These are phyloP conservation scores for Mimosa bimucronata DNA, from an alignment of 306 rosid species.

Conservation along the genomic window DNA sequence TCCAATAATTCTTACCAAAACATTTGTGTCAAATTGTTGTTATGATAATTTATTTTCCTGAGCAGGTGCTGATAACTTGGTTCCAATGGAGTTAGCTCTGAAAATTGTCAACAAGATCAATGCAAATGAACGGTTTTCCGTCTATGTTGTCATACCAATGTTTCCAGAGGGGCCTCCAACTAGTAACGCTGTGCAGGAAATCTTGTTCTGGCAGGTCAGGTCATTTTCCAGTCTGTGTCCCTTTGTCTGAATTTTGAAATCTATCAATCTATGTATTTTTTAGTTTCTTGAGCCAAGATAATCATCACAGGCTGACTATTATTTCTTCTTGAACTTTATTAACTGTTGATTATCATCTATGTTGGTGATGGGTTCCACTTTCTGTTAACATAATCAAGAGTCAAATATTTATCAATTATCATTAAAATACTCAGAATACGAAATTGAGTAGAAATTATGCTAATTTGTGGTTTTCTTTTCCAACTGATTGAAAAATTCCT, in stretches of 20 bases:
- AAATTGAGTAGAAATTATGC: background rate
- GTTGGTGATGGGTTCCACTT: background rate
- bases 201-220: conserved; percentile 76
- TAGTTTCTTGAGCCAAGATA: conserved; percentile 1
- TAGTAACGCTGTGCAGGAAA: conserved; percentile 72
- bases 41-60: conserved; percentile 15
- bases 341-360: background rate
- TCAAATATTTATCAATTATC: background rate
- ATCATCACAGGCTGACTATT: conserved; percentile 4
- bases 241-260: conserved; percentile 3
- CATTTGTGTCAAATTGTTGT: conserved; percentile 5
- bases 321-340: conserved; percentile 17
- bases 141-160: conserved; percentile 72
- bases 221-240: conserved; percentile 13
- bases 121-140: conserved; percentile 59
- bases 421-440: background rate
- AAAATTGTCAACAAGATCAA: conserved; percentile 66
- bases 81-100: conserved; percentile 77
- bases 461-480: background rate
- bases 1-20: conserved; percentile 5
- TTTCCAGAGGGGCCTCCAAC: conserved; percentile 87
- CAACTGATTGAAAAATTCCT: background rate
- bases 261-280: conserved; percentile 5
- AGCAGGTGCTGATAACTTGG: conserved; percentile 70
- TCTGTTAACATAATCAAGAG: background rate